Evolutionary conservation across 148 eudicot species (phyloP).

Genomic region (Chenopodium quinoa): DNA sequence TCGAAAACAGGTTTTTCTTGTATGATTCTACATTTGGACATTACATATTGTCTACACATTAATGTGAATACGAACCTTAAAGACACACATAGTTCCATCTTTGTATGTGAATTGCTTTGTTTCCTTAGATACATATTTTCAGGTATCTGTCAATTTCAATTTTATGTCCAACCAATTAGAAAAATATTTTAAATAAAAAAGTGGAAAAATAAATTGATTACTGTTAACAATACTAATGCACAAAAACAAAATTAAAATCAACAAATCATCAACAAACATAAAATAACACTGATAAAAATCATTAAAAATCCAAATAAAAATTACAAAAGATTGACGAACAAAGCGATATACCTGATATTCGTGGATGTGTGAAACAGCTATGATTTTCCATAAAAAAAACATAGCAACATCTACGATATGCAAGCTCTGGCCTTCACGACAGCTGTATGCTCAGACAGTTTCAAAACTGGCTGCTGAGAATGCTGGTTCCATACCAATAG

Average conservation of each 20-base stretch:
- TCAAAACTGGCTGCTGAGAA: constrained; percentile 65
- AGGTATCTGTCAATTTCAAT: constrained; percentile 48
- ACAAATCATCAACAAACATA: too few relatives aligned
- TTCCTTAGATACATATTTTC: constrained; percentile 75
- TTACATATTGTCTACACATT: too few relatives aligned
- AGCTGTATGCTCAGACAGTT: constrained; percentile 86
- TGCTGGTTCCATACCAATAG: constrained; percentile 95
- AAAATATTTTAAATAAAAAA: background rate
- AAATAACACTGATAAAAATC: too few relatives aligned
- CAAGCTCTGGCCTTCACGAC: constrained; percentile 96
- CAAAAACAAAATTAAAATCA: too few relatives aligned
- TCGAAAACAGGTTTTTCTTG: background rate
- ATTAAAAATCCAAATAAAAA: too few relatives aligned
- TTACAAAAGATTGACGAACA: too few relatives aligned
- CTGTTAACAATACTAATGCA: background rate
- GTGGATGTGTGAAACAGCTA: too few relatives aligned
- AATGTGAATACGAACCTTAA: constrained; percentile 1
- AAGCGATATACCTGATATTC: too few relatives aligned
- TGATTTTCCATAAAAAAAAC: too few relatives aligned
- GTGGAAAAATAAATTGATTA: background rate
- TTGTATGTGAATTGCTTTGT: constrained; percentile 90
- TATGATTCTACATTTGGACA: background rate
- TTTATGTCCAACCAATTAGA: constrained; percentile 14
- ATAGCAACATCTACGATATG: too few relatives aligned
- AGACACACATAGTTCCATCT: constrained; percentile 76